A percentile compares a stretch with the other conserved stretches of the same genome.
phyloP scores from a whole-genome alignment of 495 filamentous ascomycete species.

The Neurospora sp. region DNA sequence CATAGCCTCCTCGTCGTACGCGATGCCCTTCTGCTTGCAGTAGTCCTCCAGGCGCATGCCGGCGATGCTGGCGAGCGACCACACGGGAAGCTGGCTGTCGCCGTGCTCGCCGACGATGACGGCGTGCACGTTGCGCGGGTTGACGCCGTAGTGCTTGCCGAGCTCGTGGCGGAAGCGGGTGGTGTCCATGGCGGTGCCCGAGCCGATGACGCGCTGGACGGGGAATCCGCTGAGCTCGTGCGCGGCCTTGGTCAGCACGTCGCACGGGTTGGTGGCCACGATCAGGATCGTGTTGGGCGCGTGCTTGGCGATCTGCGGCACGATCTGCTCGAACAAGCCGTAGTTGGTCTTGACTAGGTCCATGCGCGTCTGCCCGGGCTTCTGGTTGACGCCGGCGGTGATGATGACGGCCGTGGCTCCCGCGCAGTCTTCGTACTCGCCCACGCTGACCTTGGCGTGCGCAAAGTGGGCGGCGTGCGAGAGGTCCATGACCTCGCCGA shows the following conservation, averaged over 20 bases:
- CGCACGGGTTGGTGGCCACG: slow-evolving; percentile 25
- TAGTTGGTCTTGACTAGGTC: slow-evolving; percentile 25
- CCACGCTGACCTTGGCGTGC: slow-evolving; percentile 22
- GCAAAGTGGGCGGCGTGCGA: slow-evolving; percentile 27
- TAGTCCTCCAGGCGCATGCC: slow-evolving; percentile 23
- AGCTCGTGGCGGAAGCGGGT: slow-evolving; percentile 25
- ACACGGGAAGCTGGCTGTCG: slow-evolving; percentile 22
- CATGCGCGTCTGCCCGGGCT: slow-evolving; percentile 22
- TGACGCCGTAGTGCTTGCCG: slow-evolving; percentile 17
- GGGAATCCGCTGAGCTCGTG: slow-evolving; percentile 19
- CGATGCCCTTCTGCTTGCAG: slow-evolving; percentile 11
- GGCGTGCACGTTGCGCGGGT: slow-evolving; percentile 23
- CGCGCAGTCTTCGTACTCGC: slow-evolving; percentile 27
- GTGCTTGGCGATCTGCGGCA: slow-evolving; percentile 16
- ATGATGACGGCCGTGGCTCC: slow-evolving; percentile 49
- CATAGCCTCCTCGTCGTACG: slow-evolving; percentile 14
- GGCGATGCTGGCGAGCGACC: slow-evolving; percentile 22
- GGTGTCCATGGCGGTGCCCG: slow-evolving; percentile 26
- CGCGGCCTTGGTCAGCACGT: slow-evolving; percentile 23
- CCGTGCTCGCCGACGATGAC: slow-evolving; percentile 25
- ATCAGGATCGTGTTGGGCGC: slow-evolving; percentile 24
- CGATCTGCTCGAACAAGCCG: slow-evolving; percentile 12
- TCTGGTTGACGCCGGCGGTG: slow-evolving; percentile 25
- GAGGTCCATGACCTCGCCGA: slow-evolving; percentile 30
- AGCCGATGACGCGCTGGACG: slow-evolving; percentile 19